Base-by-base conservation (phyloP, 441 rosid species). In the Metrosideros polymorpha region DNA sequence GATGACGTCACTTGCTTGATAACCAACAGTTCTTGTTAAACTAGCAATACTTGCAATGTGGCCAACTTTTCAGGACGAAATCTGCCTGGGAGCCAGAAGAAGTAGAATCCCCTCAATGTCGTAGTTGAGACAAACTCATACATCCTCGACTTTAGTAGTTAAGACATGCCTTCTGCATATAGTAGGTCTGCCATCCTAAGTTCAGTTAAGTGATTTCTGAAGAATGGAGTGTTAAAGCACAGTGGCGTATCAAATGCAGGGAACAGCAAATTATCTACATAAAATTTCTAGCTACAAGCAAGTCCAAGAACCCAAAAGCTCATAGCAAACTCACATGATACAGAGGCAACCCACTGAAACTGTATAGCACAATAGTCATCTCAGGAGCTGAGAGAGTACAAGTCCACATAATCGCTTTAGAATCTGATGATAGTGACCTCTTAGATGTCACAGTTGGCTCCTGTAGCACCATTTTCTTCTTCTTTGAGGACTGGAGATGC, bases 321-420 rank as follows among this genome's bases (percentile, higher is more conserved):
- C n/a, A 71, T 39, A 39, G 79, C 79, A 66, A 82, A 92, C 99
- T 95, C 94, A 98, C 99, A 92, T 95, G 98, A 95, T 93, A 98
- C 84, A 98, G 83, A 6, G 99, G 97, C 82, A 86, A 86, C 86
- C 92, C 96, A 52, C 88, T 89, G 89, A 93, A 83, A 88, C 93
- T 90, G 87, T 93, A 93, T 25, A 98, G 92, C 91, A 95, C 93
- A 88, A 94, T 53, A 84, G 96, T 95, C 98, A 98, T 94, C 93
- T 98, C 99, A 88, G 99, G 99, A 85, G 99, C 99, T 75, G 99
- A 95, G 88, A 95, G 92, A 87, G 98, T 96, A 91, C 98, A 92
- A 32, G 99, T 96, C 99, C 99, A 98, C 94, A 95, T 92, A 63
- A 98, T 88, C 87, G 91, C 91, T 91, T 95, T 94, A 51, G 90